phyloP scores from a whole-genome alignment of 371 early-diverging fungal genomes.

The Batrachochytrium dendrobatidis region DNA sequence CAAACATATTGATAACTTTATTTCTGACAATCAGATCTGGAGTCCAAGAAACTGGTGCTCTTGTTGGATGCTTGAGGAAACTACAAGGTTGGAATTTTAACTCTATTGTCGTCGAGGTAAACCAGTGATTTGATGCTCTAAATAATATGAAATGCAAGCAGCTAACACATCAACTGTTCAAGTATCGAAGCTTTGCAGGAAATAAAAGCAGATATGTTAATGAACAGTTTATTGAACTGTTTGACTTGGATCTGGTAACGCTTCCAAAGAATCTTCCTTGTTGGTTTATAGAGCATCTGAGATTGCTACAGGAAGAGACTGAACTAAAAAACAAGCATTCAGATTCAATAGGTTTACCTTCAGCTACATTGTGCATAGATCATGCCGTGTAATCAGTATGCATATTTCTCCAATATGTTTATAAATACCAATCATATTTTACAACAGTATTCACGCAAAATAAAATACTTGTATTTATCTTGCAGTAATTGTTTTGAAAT shows the following conservation, averaged over 20 bases:
- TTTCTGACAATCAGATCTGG: slow-evolving; percentile 46
- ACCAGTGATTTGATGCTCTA: background rate
- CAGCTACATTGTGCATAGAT: no score
- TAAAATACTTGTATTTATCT: no score
- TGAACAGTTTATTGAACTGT: slow-evolving; percentile 92
- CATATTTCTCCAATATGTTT: no score
- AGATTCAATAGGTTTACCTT: no score
- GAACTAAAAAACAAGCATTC: no score
- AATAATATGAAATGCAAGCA: background rate
- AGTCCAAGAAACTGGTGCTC: slow-evolving; percentile 65
- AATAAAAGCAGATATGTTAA: slow-evolving; percentile 77
- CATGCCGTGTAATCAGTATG: no score
- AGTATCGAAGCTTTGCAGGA: slow-evolving; percentile 87
- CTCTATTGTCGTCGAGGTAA: slow-evolving; percentile 82
- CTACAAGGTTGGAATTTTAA: slow-evolving; percentile 94
- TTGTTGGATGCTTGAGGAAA: slow-evolving; percentile 89
- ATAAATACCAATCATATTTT: no score
- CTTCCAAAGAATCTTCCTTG: slow-evolving; percentile 66
- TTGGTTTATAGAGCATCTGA: slow-evolving; percentile 69
- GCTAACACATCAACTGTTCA: background rate
- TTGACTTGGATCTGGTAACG: slow-evolving; percentile 84
- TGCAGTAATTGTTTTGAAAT: no score
- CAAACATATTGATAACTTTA: background rate
- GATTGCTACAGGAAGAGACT: background rate
- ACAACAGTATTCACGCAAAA: no score